Conservation (phyloP, 2,329 filamentous ascomycete species). For the Penicillium frequentans region DNA sequence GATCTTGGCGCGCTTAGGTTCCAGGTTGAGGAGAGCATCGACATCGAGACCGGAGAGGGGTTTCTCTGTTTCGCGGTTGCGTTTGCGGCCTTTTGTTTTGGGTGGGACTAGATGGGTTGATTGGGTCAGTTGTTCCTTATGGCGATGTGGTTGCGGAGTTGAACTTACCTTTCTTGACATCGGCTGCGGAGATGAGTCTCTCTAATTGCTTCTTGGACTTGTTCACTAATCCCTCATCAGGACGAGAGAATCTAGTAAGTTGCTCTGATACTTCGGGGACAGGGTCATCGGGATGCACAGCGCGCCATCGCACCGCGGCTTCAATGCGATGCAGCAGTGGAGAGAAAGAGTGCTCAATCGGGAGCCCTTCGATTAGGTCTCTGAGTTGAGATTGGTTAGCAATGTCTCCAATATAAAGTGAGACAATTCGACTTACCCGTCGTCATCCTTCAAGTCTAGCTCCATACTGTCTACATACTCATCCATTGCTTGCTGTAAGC, state of each 20-base stretch:
- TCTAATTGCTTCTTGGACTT: slow-evolving; percentile 60
- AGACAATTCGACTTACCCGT: slow-evolving; percentile 56
- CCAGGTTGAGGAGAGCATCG: slow-evolving; percentile 70
- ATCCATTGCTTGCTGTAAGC: slow-evolving; percentile 78
- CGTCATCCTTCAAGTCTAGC: slow-evolving; percentile 70
- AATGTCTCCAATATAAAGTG: not conserved
- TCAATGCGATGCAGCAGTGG: slow-evolving; percentile 86
- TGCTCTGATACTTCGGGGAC: slow-evolving; percentile 63
- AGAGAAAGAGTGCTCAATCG: slow-evolving; percentile 79
- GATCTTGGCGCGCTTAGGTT: slow-evolving; percentile 52
- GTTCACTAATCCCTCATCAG: slow-evolving; percentile 65
- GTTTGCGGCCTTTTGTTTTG: slow-evolving; percentile 72
- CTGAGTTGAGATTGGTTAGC: slow-evolving; percentile 29
- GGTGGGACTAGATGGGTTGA: slow-evolving; percentile 64
- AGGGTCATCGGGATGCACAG: slow-evolving; percentile 67
- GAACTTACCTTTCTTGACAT: slow-evolving; percentile 73
- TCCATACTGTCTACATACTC: slow-evolving; percentile 95
- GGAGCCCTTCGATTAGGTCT: slow-evolving; percentile 65
- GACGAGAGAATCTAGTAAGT: slow-evolving; percentile 70
- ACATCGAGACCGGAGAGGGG: slow-evolving; percentile 90
- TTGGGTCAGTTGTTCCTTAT: slow-evolving; percentile 11
- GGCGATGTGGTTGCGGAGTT: not conserved
- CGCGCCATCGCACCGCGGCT: slow-evolving; percentile 79
- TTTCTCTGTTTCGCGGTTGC: slow-evolving; percentile 67
- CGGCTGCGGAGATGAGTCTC: slow-evolving; percentile 65